Evolutionary conservation across 805 yeast genomes (phyloP).

Genomic region (Phaffomyces antillensis): DNA sequence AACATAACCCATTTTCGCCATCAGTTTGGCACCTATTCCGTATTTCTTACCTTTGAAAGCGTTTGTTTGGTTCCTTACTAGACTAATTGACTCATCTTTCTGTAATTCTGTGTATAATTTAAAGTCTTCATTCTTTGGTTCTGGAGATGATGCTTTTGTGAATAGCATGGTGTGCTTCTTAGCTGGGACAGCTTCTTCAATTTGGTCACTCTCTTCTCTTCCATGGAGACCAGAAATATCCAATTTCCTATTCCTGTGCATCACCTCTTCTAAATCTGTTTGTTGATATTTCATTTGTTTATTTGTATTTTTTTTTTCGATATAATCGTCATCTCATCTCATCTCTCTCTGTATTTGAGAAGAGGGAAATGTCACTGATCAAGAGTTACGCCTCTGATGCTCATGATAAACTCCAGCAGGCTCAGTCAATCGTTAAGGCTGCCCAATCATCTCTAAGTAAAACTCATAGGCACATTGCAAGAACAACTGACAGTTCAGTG

Average conservation of each 20-base stretch:
- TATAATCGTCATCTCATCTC: neutral
- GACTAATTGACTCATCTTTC: neutral
- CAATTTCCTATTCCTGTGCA: slow-evolving; percentile 1
- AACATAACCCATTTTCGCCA: slow-evolving; percentile 81
- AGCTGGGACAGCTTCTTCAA: neutral
- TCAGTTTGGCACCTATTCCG: slow-evolving; percentile 79
- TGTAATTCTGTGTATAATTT: neutral
- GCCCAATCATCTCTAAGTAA: neutral
- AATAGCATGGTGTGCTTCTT: slow-evolving; percentile 1
- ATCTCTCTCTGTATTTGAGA: neutral
- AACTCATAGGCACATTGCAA: neutral
- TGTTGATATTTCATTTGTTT: neutral
- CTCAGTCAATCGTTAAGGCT: neutral
- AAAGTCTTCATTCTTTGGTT: neutral
- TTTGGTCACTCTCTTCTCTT: slow-evolving; percentile 12
- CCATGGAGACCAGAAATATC: neutral
- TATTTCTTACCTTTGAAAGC: slow-evolving; percentile 32
- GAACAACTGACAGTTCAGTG: slow-evolving; percentile 16
- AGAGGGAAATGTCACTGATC: neutral
- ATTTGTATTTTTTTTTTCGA: neutral
- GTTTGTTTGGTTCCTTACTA: slow-evolving; percentile 5
- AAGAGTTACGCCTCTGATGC: slow-evolving; percentile 1
- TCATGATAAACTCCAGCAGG: neutral
- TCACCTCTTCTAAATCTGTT: neutral
- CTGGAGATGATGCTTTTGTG: neutral